These are phyloP conservation scores for Pleurotus djamor DNA, from an alignment of 768 basidiomycete species.

Conservation along the genomic window DNA sequence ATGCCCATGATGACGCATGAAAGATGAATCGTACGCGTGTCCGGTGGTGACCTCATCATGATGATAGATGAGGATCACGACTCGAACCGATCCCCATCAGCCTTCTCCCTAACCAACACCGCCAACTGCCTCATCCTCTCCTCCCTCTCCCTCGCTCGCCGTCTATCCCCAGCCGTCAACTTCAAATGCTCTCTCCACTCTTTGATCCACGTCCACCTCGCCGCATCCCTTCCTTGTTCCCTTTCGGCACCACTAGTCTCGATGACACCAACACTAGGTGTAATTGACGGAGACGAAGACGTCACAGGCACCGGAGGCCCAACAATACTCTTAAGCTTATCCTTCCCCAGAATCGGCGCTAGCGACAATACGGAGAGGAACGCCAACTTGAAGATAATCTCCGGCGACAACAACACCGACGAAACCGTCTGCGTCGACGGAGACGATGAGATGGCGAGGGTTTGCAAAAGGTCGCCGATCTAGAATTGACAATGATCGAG, in stretches of 20 bases:
- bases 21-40: no score
- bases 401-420: constrained; percentile 79
- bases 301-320: background rate
- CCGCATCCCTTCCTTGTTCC: background rate
- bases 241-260: background rate
- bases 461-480: constrained; percentile 88
- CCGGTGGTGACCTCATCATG: no score
- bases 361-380: constrained; percentile 82
- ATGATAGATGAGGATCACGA: constrained; percentile 20
- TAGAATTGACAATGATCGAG: constrained; percentile 25
- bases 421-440: constrained; percentile 73
- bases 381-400: constrained; percentile 80
- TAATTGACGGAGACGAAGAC: no score
- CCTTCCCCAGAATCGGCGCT: constrained; percentile 80
- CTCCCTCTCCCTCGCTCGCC: constrained; percentile 42
- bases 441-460: constrained; percentile 70
- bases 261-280: background rate
- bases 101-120: constrained; percentile 57
- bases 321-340: constrained; percentile 46
- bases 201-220: constrained; percentile 64
- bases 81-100: constrained; percentile 36
- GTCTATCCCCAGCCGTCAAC: constrained; percentile 53
- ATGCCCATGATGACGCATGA: background rate
- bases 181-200: constrained; percentile 54
- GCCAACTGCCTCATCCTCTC: constrained; percentile 44